Evolutionary conservation across 2,329 filamentous ascomycete species (phyloP).

Genomic region (Neonectria hederae): DNA sequence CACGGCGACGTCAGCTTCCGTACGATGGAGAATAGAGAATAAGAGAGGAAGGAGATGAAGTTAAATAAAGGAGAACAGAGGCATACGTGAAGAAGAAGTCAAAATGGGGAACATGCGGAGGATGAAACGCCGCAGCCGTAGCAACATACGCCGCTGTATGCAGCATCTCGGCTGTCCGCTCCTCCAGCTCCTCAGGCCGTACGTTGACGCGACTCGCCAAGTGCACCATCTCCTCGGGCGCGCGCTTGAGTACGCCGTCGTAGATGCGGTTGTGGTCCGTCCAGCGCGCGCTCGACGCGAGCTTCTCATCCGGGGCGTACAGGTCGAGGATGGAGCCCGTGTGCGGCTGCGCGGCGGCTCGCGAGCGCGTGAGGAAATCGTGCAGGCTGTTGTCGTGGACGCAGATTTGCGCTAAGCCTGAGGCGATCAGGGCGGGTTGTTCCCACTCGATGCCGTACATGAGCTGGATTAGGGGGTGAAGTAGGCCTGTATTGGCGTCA

Average conservation of each 20-base stretch:
- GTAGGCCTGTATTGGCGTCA: conserved; percentile 53
- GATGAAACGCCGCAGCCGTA: conserved; percentile 67
- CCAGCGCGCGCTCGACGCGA: conserved; percentile 59
- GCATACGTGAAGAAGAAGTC: conserved; percentile 79
- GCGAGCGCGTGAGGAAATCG: conserved; percentile 62
- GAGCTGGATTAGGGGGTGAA: conserved; percentile 78
- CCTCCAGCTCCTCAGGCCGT: conserved; percentile 63
- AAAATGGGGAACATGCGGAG: conserved; percentile 73
- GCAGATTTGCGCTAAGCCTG: conserved; percentile 80
- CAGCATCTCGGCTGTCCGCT: conserved; percentile 71
- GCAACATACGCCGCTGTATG: conserved; percentile 66
- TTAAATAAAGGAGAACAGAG: no score
- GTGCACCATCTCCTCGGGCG: conserved; percentile 69
- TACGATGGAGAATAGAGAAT: neutral
- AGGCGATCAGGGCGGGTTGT: conserved; percentile 82
- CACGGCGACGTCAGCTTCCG: conserved; percentile 12
- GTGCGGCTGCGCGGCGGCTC: conserved; percentile 47
- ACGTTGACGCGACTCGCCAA: conserved; percentile 69
- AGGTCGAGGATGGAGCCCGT: conserved; percentile 59
- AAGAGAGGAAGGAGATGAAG: neutral
- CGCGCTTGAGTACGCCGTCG: conserved; percentile 73
- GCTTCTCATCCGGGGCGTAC: conserved; percentile 61
- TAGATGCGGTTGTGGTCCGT: conserved; percentile 71
- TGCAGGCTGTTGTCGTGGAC: conserved; percentile 70
- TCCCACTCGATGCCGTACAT: conserved; percentile 86